These are phyloP conservation scores for Suillus subalutaceus DNA, from an alignment of 768 basidiomycete species.

Conservation along the genomic window DNA sequence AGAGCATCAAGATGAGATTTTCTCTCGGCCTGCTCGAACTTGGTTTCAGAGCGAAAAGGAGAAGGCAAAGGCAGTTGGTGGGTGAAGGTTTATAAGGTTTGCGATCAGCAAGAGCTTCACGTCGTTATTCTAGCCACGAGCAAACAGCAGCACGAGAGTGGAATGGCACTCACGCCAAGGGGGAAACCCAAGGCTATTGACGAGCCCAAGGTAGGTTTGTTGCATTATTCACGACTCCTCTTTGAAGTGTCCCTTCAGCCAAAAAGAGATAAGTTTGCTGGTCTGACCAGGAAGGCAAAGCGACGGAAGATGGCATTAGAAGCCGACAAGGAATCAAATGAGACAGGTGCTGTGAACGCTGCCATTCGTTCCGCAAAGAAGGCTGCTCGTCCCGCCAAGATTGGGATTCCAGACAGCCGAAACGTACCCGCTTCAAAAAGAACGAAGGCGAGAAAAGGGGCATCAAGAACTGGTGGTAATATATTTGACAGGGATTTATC, in stretches of 20 bases:
- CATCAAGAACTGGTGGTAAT: slow-evolving; percentile 35
- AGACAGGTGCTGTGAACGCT: slow-evolving; percentile 58
- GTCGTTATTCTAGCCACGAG: slow-evolving; percentile 57
- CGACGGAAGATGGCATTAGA: slow-evolving; percentile 86
- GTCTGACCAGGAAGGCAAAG: slow-evolving; percentile 86
- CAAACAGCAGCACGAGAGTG: slow-evolving; percentile 73
- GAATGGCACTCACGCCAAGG: slow-evolving; percentile 42
- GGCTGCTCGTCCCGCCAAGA: slow-evolving; percentile 70
- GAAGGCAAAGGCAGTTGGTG: slow-evolving; percentile 80
- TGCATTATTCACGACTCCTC: neutral
- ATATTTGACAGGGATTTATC: slow-evolving; percentile 67
- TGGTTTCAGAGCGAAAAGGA: slow-evolving; percentile 96
- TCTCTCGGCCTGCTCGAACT: slow-evolving; percentile 90
- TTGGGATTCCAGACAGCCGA: slow-evolving; percentile 56
- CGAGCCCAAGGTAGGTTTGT: slow-evolving; percentile 43
- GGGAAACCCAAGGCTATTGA: slow-evolving; percentile 41
- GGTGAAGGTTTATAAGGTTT: slow-evolving; percentile 6
- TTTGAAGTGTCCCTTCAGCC: slow-evolving; percentile 44
- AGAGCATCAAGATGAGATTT: slow-evolving; percentile 91
- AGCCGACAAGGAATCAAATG: slow-evolving; percentile 68
- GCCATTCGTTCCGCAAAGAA: slow-evolving; percentile 91
- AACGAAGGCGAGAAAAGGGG: slow-evolving; percentile 34
- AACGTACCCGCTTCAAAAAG: slow-evolving; percentile 36
- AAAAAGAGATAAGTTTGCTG: slow-evolving; percentile 77
- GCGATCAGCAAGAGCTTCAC: slow-evolving; percentile 12